These are phyloP conservation scores for Amaranthus cruentus DNA, from an alignment of 148 eudicot genomes.

Conservation along the genomic window DNA sequence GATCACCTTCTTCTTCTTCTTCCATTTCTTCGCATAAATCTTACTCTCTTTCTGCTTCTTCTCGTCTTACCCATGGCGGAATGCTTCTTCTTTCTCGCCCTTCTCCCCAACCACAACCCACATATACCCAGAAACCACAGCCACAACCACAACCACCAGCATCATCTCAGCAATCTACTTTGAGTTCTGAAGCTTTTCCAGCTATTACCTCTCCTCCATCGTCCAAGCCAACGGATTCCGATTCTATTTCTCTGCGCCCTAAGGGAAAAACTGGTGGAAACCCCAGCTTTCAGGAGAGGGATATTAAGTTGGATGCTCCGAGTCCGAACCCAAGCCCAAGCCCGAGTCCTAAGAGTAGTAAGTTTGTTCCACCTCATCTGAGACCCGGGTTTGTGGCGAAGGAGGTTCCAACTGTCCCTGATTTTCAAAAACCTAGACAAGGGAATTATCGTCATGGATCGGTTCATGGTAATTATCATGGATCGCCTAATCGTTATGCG, in stretches of 20 bases:
- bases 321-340: constrained; percentile 22
- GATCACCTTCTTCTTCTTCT: constrained; percentile 11
- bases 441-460: constrained; percentile 30
- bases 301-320: constrained; percentile 1
- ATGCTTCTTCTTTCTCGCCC: constrained; percentile 75
- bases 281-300: constrained; percentile 17
- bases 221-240: background rate
- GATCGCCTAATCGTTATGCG: background rate
- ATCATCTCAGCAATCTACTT: background rate
- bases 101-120: constrained; percentile 44
- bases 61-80: constrained; percentile 56
- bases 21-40: constrained; percentile 24
- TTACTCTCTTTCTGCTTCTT: constrained; percentile 36
- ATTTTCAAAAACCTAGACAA: constrained; percentile 21
- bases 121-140: background rate
- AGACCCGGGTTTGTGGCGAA: constrained; percentile 52
- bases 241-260: constrained; percentile 52
- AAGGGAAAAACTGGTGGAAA: constrained; percentile 42
- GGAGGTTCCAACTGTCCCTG: constrained; percentile 19
- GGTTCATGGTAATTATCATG: constrained; percentile 20
- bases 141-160: background rate
- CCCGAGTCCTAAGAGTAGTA: constrained; percentile 29
- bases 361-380: constrained; percentile 70
- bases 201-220: constrained; percentile 9
- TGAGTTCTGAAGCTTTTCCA: too few relatives aligned